These are phyloP conservation scores for Cyberlindnera mrakii DNA, from an alignment of 805 yeast species.

Conservation along the genomic window DNA sequence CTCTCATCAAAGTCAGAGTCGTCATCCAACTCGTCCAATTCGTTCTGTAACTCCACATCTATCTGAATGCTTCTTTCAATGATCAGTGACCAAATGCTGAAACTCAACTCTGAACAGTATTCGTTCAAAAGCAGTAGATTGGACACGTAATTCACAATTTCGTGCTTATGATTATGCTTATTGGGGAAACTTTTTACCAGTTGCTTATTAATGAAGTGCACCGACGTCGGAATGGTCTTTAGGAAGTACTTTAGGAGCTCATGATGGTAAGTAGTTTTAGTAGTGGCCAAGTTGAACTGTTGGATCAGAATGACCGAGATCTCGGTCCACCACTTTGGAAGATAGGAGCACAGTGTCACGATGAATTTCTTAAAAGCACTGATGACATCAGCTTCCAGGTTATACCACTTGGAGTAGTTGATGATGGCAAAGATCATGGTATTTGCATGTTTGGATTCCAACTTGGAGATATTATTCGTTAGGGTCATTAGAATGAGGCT, in stretches of 20 bases:
- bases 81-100: constrained; percentile 72
- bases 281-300: constrained; percentile 41
- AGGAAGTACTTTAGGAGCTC: constrained; percentile 57
- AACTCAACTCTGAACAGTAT: constrained; percentile 73
- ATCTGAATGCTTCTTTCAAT: constrained; percentile 77
- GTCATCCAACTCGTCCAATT: constrained; percentile 69
- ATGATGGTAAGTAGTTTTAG: constrained; percentile 49
- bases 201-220: constrained; percentile 53
- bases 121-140: constrained; percentile 55
- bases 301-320: constrained; percentile 64
- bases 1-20: constrained; percentile 27
- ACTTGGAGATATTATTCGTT: constrained; percentile 57
- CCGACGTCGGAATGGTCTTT: constrained; percentile 75
- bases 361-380: constrained; percentile 64
- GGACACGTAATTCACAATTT: constrained; percentile 54
- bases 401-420: constrained; percentile 56
- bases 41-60: constrained; percentile 90
- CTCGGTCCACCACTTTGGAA: constrained; percentile 87
- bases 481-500: constrained; percentile 50
- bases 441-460: constrained; percentile 43
- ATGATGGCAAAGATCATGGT: constrained; percentile 57
- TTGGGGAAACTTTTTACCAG: constrained; percentile 70
- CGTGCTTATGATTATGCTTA: constrained; percentile 53
- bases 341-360: constrained; percentile 71
- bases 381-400: constrained; percentile 36